Base-by-base conservation (phyloP, 495 filamentous ascomycete genomes). In the Parmelia sp. region DNA sequence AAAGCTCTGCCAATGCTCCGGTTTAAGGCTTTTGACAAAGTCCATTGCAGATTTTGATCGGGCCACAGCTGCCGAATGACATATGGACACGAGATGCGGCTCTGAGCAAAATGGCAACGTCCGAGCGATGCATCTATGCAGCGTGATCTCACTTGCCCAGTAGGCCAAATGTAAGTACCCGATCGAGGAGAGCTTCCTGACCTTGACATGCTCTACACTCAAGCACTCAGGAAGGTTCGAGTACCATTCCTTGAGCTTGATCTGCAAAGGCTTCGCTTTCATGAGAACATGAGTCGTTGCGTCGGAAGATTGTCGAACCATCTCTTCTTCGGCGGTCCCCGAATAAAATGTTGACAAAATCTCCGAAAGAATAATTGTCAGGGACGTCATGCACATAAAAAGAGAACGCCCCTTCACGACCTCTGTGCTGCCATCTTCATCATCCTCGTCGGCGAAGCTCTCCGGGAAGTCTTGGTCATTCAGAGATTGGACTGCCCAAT, bases 171-270 rank as follows among this genome's bases (percentile, higher is more conserved):
- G 90, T 45, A 95, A 80, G 69, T 86, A 91, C 49, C 90, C 90
- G 72, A 80, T 83, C 64, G 82, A 81, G 39, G 81, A 85, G 58
- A 86, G 78, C 55, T 80, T 80, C 47, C 70, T 71, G 9, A 69
- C 61, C 60, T 66, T 66, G 15, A 69, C 69, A 35, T 74, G 70
- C 67, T 92, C 88, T 83, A 93, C 90, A 29, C 84, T 83, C 63
- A 90, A 79, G 42, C 77, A 77, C 36, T 80, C 69, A 0, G 90
- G 90, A 9, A 95, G 75, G 15, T 76, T 81, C 1, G 82, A 75
- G 70, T 89, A 90, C 90, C 90, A 93, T 62, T 91, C 86, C 70
- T 90, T 90, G 40, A 95, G 80, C 73, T 89, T 88, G 45, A 92
- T 81, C 73, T 92, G 90, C 31, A 95, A 86, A 5, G 89, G 88